These are phyloP conservation scores for Mycosarcoma maydis DNA, from an alignment of 1,284 basidiomycete species.

Conservation along the genomic window DNA sequence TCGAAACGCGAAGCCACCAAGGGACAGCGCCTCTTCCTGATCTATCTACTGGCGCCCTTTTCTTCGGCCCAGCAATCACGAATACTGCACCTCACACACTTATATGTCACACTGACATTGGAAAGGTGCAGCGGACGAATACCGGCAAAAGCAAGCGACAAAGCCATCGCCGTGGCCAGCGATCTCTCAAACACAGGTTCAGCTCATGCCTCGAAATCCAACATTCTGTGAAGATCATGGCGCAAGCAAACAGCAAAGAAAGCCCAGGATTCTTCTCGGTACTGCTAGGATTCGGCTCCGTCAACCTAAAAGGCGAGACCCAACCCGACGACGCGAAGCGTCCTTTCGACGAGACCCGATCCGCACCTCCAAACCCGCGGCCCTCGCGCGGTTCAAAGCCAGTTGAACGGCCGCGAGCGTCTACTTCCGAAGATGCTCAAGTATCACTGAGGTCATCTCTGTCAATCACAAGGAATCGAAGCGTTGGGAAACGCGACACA, in stretches of 20 bases:
- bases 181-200: no score
- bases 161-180: no score
- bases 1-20: no score
- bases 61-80: no score
- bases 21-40: no score
- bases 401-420: not conserved
- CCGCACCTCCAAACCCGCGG: not conserved
- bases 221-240: constrained; percentile 5
- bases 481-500: constrained; percentile 1
- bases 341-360: not conserved
- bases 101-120: no score
- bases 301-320: constrained; percentile 1
- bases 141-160: no score
- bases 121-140: no score
- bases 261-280: constrained; percentile 37
- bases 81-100: no score
- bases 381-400: no score
- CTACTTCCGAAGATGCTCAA: not conserved
- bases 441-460: constrained; percentile 7
- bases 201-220: constrained; percentile 9
- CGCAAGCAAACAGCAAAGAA: constrained; percentile 10
- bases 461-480: constrained; percentile 1
- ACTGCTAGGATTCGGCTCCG: constrained; percentile 24
- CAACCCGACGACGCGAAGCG: constrained; percentile 7
- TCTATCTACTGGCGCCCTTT: no score